Evolutionary conservation across 306 rosid genomes (phyloP).

Genomic region (Hylodesmum podocarpum): DNA sequence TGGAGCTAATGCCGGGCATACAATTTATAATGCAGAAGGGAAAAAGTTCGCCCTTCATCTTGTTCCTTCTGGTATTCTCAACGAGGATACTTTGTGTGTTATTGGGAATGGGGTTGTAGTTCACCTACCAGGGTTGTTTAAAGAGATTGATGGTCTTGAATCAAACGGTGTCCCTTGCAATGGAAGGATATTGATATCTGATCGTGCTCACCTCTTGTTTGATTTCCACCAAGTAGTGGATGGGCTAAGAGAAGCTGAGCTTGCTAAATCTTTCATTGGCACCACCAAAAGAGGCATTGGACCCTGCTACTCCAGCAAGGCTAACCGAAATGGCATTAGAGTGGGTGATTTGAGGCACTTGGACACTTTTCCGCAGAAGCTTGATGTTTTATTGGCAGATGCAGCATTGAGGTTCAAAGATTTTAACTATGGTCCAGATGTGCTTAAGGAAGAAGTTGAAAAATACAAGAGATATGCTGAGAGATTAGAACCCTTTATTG

Average conservation of each 20-base stretch:
- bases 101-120: slow-evolving; percentile 98
- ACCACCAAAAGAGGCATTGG: slow-evolving; percentile 99
- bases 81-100: slow-evolving; percentile 86
- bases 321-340: slow-evolving; percentile 82
- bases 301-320: slow-evolving; percentile 94
- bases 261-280: slow-evolving; percentile 91
- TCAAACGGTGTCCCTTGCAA: slow-evolving; percentile 79
- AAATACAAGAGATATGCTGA: slow-evolving; percentile 88
- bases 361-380: slow-evolving; percentile 87
- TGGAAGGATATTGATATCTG: slow-evolving; percentile 90
- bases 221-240: slow-evolving; percentile 94
- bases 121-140: slow-evolving; percentile 78
- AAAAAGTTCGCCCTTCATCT: slow-evolving; percentile 96
- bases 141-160: slow-evolving; percentile 85
- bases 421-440: slow-evolving; percentile 65
- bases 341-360: slow-evolving; percentile 84
- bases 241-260: slow-evolving; percentile 89
- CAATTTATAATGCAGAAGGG: slow-evolving; percentile 94
- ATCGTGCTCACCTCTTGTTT: slow-evolving; percentile 88
- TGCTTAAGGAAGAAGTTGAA: slow-evolving; percentile 84
- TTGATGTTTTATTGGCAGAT: slow-evolving; percentile 74
- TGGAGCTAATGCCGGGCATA: slow-evolving; percentile 98
- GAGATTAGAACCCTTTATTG: slow-evolving; percentile 88
- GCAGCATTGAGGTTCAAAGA: slow-evolving; percentile 77
- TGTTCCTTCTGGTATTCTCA: slow-evolving; percentile 93